phyloP scores from a whole-genome alignment of 2,329 filamentous ascomycete genomes.

The Sporothrix schenckii region DNA sequence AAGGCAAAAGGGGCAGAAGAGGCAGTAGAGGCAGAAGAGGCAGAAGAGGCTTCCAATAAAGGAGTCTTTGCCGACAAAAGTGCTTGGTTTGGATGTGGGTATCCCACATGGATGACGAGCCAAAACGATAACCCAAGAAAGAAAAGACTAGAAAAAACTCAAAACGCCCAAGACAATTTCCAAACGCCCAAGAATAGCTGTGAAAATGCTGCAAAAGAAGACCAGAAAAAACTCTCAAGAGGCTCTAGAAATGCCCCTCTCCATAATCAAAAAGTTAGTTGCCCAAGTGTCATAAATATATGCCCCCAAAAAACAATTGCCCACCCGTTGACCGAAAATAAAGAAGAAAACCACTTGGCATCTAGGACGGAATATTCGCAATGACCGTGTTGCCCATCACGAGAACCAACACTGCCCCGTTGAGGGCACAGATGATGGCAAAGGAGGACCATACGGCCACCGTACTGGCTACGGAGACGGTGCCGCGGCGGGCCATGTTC shows the following conservation, averaged over 20 bases:
- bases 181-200: slow-evolving; percentile 1
- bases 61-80: slow-evolving; percentile 10
- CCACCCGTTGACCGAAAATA: neutral
- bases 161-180: neutral
- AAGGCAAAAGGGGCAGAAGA: neutral
- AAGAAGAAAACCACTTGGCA: neutral
- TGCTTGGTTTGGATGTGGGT: slow-evolving; percentile 15
- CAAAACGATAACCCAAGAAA: neutral
- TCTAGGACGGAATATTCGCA: neutral
- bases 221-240: neutral
- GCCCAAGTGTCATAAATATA: neutral
- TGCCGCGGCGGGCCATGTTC: slow-evolving; percentile 57
- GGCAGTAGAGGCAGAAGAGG: neutral
- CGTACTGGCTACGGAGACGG: slow-evolving; percentile 49
- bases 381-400: slow-evolving; percentile 48
- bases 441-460: slow-evolving; percentile 51
- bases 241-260: neutral
- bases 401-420: slow-evolving; percentile 57
- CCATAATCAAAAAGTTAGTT: slow-evolving; percentile 4
- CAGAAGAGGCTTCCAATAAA: neutral
- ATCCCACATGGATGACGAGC: slow-evolving; percentile 14
- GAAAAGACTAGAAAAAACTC: slow-evolving; percentile 14
- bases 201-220: neutral
- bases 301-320: neutral
- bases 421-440: slow-evolving; percentile 51